These are phyloP conservation scores for Grosmannia clavigera DNA, from an alignment of 2,329 filamentous ascomycete genomes.

Conservation along the genomic window DNA sequence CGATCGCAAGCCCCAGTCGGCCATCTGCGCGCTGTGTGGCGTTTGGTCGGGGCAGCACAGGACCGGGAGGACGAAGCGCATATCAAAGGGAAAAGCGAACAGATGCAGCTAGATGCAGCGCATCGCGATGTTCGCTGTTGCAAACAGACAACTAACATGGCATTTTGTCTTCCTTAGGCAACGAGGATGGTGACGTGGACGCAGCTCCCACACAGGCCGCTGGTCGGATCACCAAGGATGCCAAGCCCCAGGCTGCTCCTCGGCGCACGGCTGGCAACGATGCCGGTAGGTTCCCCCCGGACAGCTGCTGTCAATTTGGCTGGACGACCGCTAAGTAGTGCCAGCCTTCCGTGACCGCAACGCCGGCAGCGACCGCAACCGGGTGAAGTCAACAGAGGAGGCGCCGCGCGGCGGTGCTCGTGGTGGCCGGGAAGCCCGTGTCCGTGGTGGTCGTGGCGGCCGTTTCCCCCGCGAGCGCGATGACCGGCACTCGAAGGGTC, in stretches of 20 bases:
- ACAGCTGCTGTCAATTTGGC: not conserved
- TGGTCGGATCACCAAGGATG: conserved; percentile 60
- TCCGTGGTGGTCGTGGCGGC: conserved; percentile 46
- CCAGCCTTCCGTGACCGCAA: conserved; percentile 82
- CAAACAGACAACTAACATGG: not conserved
- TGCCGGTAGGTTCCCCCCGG: conserved; percentile 53
- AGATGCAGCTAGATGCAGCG: not conserved
- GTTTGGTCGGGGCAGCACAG: not conserved
- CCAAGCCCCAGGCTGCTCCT: conserved; percentile 53
- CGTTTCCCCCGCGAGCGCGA: conserved; percentile 40
- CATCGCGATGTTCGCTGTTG: not conserved
- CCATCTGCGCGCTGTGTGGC: not conserved
- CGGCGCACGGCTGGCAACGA: conserved; percentile 63
- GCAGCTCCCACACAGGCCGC: conserved; percentile 76
- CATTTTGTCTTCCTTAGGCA: conserved; percentile 30
- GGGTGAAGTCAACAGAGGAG: conserved; percentile 65
- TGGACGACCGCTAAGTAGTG: not conserved
- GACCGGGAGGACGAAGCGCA: not conserved
- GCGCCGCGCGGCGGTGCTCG: conserved; percentile 40
- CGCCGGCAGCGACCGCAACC: conserved; percentile 73
- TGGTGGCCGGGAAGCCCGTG: conserved; percentile 52
- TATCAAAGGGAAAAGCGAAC: not conserved
- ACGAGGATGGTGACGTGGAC: conserved; percentile 54
- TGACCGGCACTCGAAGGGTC: conserved; percentile 41
- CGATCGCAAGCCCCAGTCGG: not conserved